Evolutionary conservation across 805 yeast genomes (phyloP).

Genomic region (Metschnikowia arizonensis): DNA sequence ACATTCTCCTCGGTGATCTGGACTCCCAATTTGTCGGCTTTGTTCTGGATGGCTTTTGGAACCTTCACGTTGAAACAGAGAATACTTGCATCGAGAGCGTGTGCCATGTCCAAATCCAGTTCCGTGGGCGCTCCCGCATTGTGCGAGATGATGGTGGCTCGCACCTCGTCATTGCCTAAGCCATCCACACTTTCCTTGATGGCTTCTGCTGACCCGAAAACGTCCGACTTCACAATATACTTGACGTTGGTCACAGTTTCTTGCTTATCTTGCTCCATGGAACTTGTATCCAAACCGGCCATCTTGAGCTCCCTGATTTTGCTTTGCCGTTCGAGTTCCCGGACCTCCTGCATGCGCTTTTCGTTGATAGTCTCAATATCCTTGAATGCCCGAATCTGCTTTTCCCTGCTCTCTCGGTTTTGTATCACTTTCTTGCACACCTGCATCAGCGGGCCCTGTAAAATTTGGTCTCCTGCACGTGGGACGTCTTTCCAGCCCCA

Average conservation of each 20-base stretch:
- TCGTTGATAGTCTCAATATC: conserved; percentile 71
- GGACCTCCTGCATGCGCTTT: conserved; percentile 52
- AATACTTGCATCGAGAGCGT: conserved; percentile 55
- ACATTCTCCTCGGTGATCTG: conserved; percentile 64
- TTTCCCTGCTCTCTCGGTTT: conserved; percentile 55
- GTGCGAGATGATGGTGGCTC: conserved; percentile 60
- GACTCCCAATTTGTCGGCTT: conserved; percentile 58
- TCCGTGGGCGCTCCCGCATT: conserved; percentile 75
- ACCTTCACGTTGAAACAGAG: conserved; percentile 73
- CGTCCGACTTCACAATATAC: conserved; percentile 85
- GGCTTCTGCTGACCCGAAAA: conserved; percentile 93
- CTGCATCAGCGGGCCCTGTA: conserved; percentile 72
- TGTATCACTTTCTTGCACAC: conserved; percentile 70
- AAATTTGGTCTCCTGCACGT: conserved; percentile 79
- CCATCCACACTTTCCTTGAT: conserved; percentile 73
- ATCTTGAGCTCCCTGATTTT: conserved; percentile 53
- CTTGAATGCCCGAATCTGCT: conserved; percentile 51
- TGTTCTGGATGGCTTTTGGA: conserved; percentile 56
- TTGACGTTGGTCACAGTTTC: conserved; percentile 22
- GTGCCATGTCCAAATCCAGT: conserved; percentile 39
- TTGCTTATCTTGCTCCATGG: conserved; percentile 34
- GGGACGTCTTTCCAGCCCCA: conserved; percentile 95
- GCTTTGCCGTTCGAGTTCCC: conserved; percentile 49
- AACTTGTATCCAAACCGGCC: conserved; percentile 56
- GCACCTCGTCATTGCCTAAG: conserved; percentile 85